Evolutionary conservation across 2,329 filamentous ascomycete species (phyloP), one percentile per base, ranked within the genome.

Genomic region (Sordariomycetes sp.): DNA sequence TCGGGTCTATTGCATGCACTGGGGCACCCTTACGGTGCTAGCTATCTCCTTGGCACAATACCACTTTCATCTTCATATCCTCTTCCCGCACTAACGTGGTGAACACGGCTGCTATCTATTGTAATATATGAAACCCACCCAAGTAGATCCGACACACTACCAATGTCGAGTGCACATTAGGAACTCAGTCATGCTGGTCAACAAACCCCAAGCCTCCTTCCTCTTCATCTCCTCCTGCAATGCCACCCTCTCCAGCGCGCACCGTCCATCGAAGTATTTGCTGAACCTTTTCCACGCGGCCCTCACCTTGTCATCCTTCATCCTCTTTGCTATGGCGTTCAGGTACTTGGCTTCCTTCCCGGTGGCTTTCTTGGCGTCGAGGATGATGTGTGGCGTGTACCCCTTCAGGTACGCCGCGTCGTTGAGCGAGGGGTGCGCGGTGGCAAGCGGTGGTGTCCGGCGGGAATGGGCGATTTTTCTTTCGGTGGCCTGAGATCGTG

Each of bases 211-310:
- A 11, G 86, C 70, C 45, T 84, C 80, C 59, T 90, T 93, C 37
- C 86, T 70, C 64, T 92, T 94, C 62, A 93, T 72, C 6, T 84
- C 83, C 59, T 95, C 86, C 37, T 82, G 72, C n/a, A 92, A 64
- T 2, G 83, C 76, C 43, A 98, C 82, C 46, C 88, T 79, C 61
- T 98, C 92, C 39, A 96, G 66, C 3, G 88, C 81, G 50, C 82
- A 79, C 37, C 71, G 73, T 1, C 92, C 92, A 54, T 96, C 88
- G 46, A 96, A 86, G 56, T 95, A 92, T 55, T 83, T 86, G 47
- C 80, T 72, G 46, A 94, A 77, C 29, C 71, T 64, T 3, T 76
- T 73, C 82, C 87, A 94, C 31, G 74, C 70, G 37, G 75, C 70
- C 27, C 74, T 68, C 11, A 84, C 57, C 38, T 77, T 73, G 12